Evolutionary conservation across 192 early-diverging fungal genomes (phyloP).

Genomic region (Coemansia sp.): DNA sequence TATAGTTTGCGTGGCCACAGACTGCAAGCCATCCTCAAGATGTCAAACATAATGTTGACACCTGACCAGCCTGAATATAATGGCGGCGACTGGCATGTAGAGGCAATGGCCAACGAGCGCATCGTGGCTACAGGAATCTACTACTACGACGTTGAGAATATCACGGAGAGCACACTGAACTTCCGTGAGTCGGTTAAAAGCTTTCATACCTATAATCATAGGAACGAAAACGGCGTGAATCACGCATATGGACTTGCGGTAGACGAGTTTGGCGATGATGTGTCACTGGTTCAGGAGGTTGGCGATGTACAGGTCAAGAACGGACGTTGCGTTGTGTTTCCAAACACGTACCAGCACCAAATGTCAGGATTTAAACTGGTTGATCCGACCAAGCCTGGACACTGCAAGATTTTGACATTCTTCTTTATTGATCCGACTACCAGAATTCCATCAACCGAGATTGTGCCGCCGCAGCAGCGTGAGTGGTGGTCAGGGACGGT

Average conservation of each 20-base stretch:
- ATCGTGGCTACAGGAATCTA: conserved; percentile 74
- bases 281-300: conserved; percentile 42
- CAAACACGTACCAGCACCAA: conserved; percentile 71
- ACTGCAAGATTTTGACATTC: conserved; percentile 68
- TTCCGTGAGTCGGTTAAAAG: conserved; percentile 54
- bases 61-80: conserved; percentile 62
- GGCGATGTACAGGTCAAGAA: conserved; percentile 50
- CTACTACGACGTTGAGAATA: conserved; percentile 72
- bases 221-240: conserved; percentile 11
- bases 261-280: neutral
- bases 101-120: conserved; percentile 69
- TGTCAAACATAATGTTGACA: conserved; percentile 66
- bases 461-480: conserved; percentile 67
- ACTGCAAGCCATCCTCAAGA: conserved; percentile 70
- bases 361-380: conserved; percentile 62
- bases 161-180: conserved; percentile 58
- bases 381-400: conserved; percentile 61
- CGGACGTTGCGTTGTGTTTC: conserved; percentile 68
- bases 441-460: conserved; percentile 55
- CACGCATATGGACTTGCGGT: conserved; percentile 50
- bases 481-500: conserved; percentile 43
- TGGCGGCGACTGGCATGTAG: conserved; percentile 68
- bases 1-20: conserved; percentile 37
- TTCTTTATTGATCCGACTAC: conserved; percentile 68
- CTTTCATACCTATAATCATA: conserved; percentile 8